Evolutionary conservation across 202 grass and related monocot species (phyloP).

Genomic region (Setaria italica): DNA sequence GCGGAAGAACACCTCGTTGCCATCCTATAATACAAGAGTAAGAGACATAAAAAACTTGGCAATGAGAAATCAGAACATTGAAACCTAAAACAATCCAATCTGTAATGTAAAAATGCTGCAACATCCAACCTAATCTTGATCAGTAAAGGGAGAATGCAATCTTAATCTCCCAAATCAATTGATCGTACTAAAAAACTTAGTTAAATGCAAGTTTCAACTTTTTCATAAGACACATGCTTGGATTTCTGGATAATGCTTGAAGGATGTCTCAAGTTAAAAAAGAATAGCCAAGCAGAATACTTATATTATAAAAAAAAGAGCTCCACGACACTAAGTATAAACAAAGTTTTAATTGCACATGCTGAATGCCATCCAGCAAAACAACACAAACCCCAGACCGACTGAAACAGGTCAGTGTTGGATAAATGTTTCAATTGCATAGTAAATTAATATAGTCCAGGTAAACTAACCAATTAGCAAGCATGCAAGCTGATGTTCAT

Average conservation of each 20-base stretch:
- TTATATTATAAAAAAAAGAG: too few relatives aligned
- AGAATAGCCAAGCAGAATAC: too few relatives aligned
- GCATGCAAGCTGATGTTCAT: background rate
- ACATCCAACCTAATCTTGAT: background rate
- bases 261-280: background rate
- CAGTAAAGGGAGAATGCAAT: background rate
- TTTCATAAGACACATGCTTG: background rate
- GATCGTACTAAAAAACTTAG: background rate
- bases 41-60: background rate
- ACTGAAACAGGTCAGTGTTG: background rate
- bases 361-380: background rate
- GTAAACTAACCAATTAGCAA: too few relatives aligned
- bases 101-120: background rate
- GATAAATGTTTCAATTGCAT: background rate
- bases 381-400: background rate
- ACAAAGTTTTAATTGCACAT: too few relatives aligned
- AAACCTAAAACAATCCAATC: background rate
- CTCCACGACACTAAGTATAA: too few relatives aligned
- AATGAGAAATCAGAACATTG: background rate
- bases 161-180: background rate
- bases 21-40: constrained; percentile 51
- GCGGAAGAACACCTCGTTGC: constrained; percentile 85
- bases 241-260: background rate
- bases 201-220: background rate
- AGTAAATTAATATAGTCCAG: background rate